phyloP scores from a whole-genome alignment of 2,329 filamentous ascomycete species.

The Mollisiaceae sp. region DNA sequence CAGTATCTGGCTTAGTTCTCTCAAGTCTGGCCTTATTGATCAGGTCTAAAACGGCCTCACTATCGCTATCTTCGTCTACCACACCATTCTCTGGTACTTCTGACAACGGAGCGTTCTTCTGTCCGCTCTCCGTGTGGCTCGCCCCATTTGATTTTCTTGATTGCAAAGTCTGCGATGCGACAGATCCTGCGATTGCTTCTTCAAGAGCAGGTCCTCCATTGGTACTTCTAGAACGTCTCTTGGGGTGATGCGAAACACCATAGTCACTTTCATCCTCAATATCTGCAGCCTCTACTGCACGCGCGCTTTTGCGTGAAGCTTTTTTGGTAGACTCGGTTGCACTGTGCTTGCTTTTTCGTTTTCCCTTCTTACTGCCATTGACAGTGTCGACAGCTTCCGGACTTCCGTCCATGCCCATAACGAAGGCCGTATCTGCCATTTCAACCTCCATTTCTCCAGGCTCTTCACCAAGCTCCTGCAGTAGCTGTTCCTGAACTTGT shows the following conservation, averaged over 20 bases:
- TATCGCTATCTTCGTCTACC: not conserved
- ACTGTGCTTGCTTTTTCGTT: not conserved
- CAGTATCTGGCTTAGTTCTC: not conserved
- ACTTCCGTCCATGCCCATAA: not conserved
- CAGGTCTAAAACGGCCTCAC: not conserved
- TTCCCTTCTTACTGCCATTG: not conserved
- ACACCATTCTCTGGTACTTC: not conserved
- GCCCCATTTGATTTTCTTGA: not conserved
- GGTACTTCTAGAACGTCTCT: not conserved
- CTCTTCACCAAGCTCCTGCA: not conserved
- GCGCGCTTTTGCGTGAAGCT: not conserved
- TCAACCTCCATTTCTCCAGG: not conserved
- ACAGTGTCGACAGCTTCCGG: not conserved
- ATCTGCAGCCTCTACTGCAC: not conserved
- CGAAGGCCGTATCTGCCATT: not conserved
- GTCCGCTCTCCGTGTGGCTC: not conserved
- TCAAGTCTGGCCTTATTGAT: not conserved
- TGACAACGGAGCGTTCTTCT: not conserved
- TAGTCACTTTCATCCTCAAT: not conserved
- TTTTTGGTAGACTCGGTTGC: not conserved
- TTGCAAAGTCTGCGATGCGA: not conserved
- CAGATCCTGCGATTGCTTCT: not conserved
- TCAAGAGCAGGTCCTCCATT: not conserved
- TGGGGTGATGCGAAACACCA: not conserved
- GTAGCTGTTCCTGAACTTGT: constrained; percentile 4